Evolutionary conservation across 2,329 filamentous ascomycete genomes (phyloP), one percentile per base, ranked within the genome.

Genomic region (Fusarium sp.): DNA sequence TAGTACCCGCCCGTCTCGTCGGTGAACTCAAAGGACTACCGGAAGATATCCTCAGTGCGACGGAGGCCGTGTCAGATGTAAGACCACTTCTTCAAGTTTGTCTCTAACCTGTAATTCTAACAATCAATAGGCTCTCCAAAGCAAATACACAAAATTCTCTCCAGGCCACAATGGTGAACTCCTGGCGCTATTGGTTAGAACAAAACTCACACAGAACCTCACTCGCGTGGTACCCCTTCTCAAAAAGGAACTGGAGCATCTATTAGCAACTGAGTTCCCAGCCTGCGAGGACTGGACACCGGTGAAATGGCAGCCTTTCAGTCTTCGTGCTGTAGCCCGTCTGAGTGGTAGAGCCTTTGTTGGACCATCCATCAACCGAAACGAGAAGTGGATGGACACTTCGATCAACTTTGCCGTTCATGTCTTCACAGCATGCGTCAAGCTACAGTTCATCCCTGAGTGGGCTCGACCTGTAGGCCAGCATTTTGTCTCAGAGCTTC

Each of bases 291-390:
- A 90, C 69, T 90, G 89, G 89, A 89, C 85, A 3, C 77, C 87
- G 0, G 84, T 89, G 57, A 85, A 84, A 72, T 84, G 89, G 73
- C 87, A 88, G 42, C 84, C 85, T 0, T 86, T 89, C 64, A 81
- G 87, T 48, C 82, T 90, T 5, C 82, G 86, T 28, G 83, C 86
- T 8, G 82, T 91, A 17, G 85, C 88, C 12, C 85, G 88, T 5
- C 75, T 90, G 28, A 89, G 87, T 33, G 87, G 88, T 3, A 82
- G 85, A 26, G 84, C 87, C 9, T 90, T 90, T 70, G 84, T 90
- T 12, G 88, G 88, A 4, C 75, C 84, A 6, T 79, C 82, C 20
- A 81, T 90, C 63, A 88, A 85, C 74, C 87, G 87, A 24, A 81
- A 86, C 45, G 85, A 88, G 72, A 82, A 85, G 65, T 90, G 88